phyloP scores from a whole-genome alignment of 345 rosid genomes.

The Noccaea caerulescens region DNA sequence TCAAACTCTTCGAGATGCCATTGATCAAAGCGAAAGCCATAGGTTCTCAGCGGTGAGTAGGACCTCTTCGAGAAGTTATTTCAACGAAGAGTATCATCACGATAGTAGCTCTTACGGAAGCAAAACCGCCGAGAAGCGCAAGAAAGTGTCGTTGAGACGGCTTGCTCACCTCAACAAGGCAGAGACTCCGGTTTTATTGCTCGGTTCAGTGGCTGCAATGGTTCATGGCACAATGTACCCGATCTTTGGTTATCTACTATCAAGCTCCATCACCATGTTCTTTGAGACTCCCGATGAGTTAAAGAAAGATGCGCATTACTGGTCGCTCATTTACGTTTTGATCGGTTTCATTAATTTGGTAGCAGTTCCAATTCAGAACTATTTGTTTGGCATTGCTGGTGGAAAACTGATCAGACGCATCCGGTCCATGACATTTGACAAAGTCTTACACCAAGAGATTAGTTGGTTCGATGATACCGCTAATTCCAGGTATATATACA shows the following conservation, averaged over 20 bases:
- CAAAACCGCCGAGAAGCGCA: neutral
- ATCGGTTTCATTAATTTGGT: constrained; percentile 17
- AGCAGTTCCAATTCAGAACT: constrained; percentile 49
- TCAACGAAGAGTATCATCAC: neutral
- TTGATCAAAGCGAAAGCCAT: neutral
- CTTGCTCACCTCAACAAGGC: constrained; percentile 24
- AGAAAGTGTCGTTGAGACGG: constrained; percentile 13
- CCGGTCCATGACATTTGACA: constrained; percentile 60
- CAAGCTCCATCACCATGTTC: constrained; percentile 60
- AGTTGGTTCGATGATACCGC: constrained; percentile 19
- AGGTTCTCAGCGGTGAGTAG: neutral
- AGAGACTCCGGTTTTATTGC: constrained; percentile 44
- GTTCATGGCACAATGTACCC: constrained; percentile 66
- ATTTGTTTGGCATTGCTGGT: constrained; percentile 69
- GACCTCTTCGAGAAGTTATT: neutral
- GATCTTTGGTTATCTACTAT: constrained; percentile 61
- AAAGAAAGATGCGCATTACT: constrained; percentile 12
- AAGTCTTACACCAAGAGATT: constrained; percentile 64
- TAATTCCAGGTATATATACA: constrained; percentile 5
- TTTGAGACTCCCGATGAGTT: constrained; percentile 46
- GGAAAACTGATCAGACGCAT: constrained; percentile 64
- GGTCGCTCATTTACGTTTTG: constrained; percentile 12
- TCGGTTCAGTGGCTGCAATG: constrained; percentile 60
- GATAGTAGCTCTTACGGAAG: neutral
- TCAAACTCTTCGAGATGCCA: neutral